Conservation (phyloP, 345 rosid species). For the Citrus trifoliata region DNA sequence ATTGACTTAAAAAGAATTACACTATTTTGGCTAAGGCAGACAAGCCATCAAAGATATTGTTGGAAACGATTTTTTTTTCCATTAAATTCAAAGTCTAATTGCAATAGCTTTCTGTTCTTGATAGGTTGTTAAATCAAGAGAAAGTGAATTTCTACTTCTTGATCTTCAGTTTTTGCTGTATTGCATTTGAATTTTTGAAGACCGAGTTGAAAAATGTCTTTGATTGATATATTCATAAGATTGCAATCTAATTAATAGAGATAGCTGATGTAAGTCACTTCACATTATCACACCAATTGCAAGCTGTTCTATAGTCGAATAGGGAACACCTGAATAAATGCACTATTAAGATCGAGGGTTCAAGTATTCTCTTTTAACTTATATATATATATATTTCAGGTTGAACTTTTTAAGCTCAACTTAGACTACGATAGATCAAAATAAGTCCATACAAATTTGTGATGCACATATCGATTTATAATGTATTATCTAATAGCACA, state of each 20-base stretch:
- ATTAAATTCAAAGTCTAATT: neutral
- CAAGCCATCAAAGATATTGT: neutral
- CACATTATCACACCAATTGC: neutral
- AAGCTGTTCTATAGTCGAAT: no score
- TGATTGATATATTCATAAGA: neutral
- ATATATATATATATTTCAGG: no score
- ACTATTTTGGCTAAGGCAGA: slow-evolving; percentile 24
- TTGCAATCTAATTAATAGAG: neutral
- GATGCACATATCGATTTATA: neutral
- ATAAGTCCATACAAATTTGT: no score
- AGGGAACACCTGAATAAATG: no score
- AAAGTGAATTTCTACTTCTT: neutral
- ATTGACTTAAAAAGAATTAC: no score
- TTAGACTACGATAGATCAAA: no score
- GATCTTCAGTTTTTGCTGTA: slow-evolving; percentile 1
- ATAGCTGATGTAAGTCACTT: neutral
- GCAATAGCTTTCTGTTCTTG: neutral
- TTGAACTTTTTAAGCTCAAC: no score
- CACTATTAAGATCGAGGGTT: neutral
- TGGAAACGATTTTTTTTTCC: neutral
- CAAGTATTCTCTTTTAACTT: no score
- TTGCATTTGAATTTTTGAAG: neutral
- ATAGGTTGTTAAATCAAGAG: neutral
- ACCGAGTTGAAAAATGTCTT: neutral
- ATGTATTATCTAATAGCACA: neutral